A percentile compares a stretch with the other conserved stretches of the same genome.
phyloP scores from a whole-genome alignment of 768 basidiomycete species.

The Lactifluus hygrophoroides region DNA sequence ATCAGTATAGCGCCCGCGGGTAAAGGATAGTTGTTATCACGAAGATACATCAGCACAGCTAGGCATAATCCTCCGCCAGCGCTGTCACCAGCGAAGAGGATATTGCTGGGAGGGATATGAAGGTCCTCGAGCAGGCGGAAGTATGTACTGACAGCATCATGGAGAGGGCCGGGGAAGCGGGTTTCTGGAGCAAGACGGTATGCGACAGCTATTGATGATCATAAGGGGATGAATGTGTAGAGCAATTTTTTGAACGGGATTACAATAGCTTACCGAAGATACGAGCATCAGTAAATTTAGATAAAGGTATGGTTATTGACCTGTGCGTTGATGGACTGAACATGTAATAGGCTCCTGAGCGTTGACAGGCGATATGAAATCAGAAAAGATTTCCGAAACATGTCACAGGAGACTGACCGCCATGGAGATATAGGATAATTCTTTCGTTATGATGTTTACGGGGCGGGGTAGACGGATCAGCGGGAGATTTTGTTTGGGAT shows the following conservation, averaged over 20 bases:
- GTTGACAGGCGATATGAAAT: conserved; percentile 4
- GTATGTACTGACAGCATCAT: conserved; percentile 82
- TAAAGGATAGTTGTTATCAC: conserved; percentile 81
- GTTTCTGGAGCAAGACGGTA: conserved; percentile 97
- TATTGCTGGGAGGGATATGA: conserved; percentile 84
- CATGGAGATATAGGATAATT: conserved; percentile 90
- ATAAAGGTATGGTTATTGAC: conserved; percentile 81
- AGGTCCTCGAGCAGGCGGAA: conserved; percentile 82
- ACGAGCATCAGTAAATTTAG: conserved; percentile 80
- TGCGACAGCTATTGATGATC: conserved; percentile 57
- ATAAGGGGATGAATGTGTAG: neutral
- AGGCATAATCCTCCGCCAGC: conserved; percentile 87
- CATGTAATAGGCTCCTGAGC: conserved; percentile 80
- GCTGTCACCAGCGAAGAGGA: conserved; percentile 83
- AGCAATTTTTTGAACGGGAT: neutral
- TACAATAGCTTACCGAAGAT: conserved; percentile 60
- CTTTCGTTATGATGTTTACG: conserved; percentile 51
- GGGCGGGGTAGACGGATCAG: conserved; percentile 3
- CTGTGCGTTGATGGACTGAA: conserved; percentile 89
- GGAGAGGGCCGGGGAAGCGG: conserved; percentile 80
- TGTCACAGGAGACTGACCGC: conserved; percentile 44
- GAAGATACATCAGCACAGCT: conserved; percentile 84
- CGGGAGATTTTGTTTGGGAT: conserved; percentile 17
- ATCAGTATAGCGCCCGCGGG: conserved; percentile 83
- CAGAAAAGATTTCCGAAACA: neutral